Base-by-base conservation (phyloP, 441 rosid genomes). In the Omphalea diandra region DNA sequence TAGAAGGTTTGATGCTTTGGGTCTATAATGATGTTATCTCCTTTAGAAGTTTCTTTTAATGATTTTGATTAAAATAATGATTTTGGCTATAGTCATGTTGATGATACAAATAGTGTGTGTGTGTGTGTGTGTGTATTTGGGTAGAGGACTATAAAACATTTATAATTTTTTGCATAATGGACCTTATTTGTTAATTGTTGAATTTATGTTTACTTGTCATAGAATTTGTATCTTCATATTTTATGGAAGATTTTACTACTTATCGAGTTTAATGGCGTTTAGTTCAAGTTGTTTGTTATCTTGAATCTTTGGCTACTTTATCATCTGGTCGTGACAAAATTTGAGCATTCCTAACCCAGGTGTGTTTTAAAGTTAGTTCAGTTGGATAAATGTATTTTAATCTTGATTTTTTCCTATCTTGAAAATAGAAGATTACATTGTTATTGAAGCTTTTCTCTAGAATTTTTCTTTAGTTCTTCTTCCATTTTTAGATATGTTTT, bases 341-440 rank as follows among this genome's bases (percentile, higher is more conserved):
- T n/a, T n/a, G n/a, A n/a, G n/a, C n/a, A n/a, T n/a, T 53, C 43
- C 61, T 56, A 20, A 36, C 33, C 60, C 29, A 35, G 57, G 18
- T 50, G 60, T 50, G 5, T 68, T 60, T 65, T 59, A 52, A 57
- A 38, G 22, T 66, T 76, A 72, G 46, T 58, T 41, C 50, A 46
- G 59, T 77, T 46, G 60, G 59, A 65, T 69, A 35, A 40, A 41
- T 65, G 63, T 33, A 43, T 67, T 24, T 73, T n/a, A n/a, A n/a
- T n/a, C n/a, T n/a, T n/a, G n/a, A n/a, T n/a, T n/a, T n/a, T n/a
- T n/a, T n/a, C n/a, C n/a, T n/a, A n/a, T n/a, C n/a, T n/a, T n/a
- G n/a, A n/a, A n/a, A n/a, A n/a, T n/a, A n/a, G n/a, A n/a, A n/a
- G n/a, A n/a, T n/a, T n/a, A n/a, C n/a, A n/a, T n/a, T n/a, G n/a